phyloP scores from a whole-genome alignment of 2,329 filamentous ascomycete genomes.

The Tricladium varicosporioides region DNA sequence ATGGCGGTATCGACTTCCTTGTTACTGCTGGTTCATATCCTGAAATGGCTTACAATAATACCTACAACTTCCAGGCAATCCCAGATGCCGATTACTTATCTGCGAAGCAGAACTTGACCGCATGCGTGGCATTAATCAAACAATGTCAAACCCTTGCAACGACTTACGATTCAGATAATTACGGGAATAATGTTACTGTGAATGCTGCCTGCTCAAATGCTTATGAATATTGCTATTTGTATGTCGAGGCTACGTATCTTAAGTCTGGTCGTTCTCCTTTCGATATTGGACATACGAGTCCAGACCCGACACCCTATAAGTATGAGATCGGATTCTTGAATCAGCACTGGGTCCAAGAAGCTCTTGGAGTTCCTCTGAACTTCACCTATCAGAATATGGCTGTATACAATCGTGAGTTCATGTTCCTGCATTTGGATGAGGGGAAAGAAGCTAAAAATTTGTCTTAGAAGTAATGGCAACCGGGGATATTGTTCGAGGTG shows the following conservation, averaged over 20 bases:
- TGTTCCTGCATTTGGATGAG: not conserved
- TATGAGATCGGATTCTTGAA: slow-evolving; percentile 17
- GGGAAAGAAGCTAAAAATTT: too few relatives aligned
- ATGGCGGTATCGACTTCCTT: slow-evolving; percentile 63
- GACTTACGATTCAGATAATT: not conserved
- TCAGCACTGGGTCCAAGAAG: slow-evolving; percentile 44
- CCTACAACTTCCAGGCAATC: slow-evolving; percentile 51
- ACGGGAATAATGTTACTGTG: not conserved
- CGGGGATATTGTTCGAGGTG: slow-evolving; percentile 59
- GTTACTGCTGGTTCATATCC: slow-evolving; percentile 43
- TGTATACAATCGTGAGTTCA: slow-evolving; percentile 10
- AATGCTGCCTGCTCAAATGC: slow-evolving; percentile 1
- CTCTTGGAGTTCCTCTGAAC: slow-evolving; percentile 60
- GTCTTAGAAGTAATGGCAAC: slow-evolving; percentile 41
- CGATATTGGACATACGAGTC: slow-evolving; percentile 26
- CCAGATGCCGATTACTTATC: slow-evolving; percentile 38
- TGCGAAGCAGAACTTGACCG: not conserved
- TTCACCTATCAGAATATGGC: slow-evolving; percentile 39
- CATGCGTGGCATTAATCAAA: not conserved
- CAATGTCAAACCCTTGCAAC: not conserved
- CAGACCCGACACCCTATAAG: slow-evolving; percentile 9
- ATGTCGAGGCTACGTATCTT: slow-evolving; percentile 19
- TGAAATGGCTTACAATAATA: slow-evolving; percentile 34
- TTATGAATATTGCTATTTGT: slow-evolving; percentile 1
- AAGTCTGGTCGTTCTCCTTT: slow-evolving; percentile 34